These are phyloP conservation scores for Simplicillium sp. DNA, from an alignment of 2,329 filamentous ascomycete genomes.

Conservation along the genomic window DNA sequence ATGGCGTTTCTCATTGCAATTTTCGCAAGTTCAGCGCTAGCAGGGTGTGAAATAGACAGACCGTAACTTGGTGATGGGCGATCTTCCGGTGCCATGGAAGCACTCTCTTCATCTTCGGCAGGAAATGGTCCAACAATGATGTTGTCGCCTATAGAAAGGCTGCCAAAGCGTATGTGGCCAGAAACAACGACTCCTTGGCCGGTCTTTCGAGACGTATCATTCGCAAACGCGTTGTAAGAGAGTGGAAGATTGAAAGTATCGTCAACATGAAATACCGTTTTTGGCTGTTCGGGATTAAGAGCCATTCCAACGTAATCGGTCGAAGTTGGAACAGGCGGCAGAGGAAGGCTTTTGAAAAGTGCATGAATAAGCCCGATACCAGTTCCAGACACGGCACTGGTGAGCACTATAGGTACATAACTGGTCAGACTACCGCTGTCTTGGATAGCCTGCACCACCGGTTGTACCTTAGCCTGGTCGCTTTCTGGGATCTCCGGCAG, in stretches of 20 bases:
- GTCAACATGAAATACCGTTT: conserved; percentile 77
- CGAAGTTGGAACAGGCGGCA: conserved; percentile 46
- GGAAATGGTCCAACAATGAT: conserved; percentile 74
- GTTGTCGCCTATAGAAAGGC: conserved; percentile 66
- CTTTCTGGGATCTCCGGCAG: conserved; percentile 45
- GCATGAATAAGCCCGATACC: conserved; percentile 78
- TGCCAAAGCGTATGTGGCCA: conserved; percentile 73
- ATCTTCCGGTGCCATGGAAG: conserved; percentile 30
- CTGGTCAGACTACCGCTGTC: conserved; percentile 29
- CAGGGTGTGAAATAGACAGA: conserved; percentile 42
- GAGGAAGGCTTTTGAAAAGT: conserved; percentile 65
- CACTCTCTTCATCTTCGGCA: conserved; percentile 38
- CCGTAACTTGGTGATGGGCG: conserved; percentile 38
- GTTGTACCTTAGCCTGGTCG: conserved; percentile 50
- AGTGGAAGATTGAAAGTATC: conserved; percentile 73
- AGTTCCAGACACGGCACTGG: conserved; percentile 75
- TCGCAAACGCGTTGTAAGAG: conserved; percentile 32
- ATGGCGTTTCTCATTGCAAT: conserved; percentile 43
- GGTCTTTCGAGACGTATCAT: conserved; percentile 6
- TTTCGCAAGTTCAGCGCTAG: conserved; percentile 41
- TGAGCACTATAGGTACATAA: conserved; percentile 76
- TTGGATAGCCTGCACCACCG: conserved; percentile 41
- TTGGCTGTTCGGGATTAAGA: conserved; percentile 49
- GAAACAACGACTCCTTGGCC: conserved; percentile 66
- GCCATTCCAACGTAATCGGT: conserved; percentile 44